Conservation (phyloP, 805 yeast species). For the Spathaspora arborariae region DNA sequence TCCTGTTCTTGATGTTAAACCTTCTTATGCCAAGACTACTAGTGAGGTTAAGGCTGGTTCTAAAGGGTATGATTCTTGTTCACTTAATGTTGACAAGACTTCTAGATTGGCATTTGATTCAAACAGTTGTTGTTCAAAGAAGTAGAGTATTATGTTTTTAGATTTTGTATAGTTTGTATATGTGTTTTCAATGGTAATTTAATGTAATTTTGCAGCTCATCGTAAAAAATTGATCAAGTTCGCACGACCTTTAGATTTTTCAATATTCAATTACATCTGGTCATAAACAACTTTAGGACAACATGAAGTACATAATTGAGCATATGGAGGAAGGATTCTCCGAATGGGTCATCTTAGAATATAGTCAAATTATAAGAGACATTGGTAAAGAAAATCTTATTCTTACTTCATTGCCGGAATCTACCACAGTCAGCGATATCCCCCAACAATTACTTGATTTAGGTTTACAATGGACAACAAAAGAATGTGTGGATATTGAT, state of each 20-base stretch:
- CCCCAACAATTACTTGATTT: constrained; percentile 56
- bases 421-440: constrained; percentile 57
- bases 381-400: constrained; percentile 74
- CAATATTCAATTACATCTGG: neutral
- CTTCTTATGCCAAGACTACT: constrained; percentile 48
- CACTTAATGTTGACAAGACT: constrained; percentile 35
- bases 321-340: constrained; percentile 98
- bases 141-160: neutral
- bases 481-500: constrained; percentile 58
- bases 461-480: constrained; percentile 79
- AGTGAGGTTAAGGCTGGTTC: constrained; percentile 35
- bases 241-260: neutral
- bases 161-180: neutral
- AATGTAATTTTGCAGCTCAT: neutral
- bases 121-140: constrained; percentile 17
- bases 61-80: constrained; percentile 30
- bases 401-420: constrained; percentile 69
- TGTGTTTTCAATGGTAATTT: neutral
- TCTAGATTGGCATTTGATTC: constrained; percentile 36
- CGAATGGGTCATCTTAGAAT: constrained; percentile 91
- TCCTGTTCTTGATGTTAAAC: constrained; percentile 72
- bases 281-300: neutral
- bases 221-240: too few species aligned
- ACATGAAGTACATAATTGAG: constrained; percentile 88
- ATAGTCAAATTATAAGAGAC: constrained; percentile 75